Evolutionary conservation across 2,329 filamentous ascomycete species (phyloP).

Genomic region (Colletotrichum tabaci): DNA sequence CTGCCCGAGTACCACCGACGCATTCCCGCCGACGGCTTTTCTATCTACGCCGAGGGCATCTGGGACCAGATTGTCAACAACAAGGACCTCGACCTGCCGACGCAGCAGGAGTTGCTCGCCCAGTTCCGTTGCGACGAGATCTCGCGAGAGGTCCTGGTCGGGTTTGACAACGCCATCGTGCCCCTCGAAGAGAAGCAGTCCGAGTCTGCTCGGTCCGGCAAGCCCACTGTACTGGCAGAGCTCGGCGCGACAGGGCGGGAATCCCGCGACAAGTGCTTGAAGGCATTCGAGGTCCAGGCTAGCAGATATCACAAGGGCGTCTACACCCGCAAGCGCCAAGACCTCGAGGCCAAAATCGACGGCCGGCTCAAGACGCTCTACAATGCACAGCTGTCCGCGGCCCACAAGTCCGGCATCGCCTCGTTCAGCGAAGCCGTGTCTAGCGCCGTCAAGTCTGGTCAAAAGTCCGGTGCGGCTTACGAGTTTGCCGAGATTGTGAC

Average conservation of each 20-base stretch:
- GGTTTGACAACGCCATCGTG: constrained; percentile 84
- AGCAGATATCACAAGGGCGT: constrained; percentile 98
- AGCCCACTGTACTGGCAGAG: constrained; percentile 78
- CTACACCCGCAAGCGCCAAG: constrained; percentile 86
- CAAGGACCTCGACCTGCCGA: constrained; percentile 96
- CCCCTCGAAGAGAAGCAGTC: constrained; percentile 91
- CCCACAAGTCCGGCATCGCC: constrained; percentile 88
- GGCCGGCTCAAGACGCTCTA: constrained; percentile 90
- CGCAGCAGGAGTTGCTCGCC: constrained; percentile 95
- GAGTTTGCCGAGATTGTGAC: constrained; percentile 97
- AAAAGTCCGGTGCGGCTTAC: constrained; percentile 91
- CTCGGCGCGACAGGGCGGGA: constrained; percentile 81
- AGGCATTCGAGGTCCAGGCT: constrained; percentile 90
- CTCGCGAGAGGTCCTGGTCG: constrained; percentile 85
- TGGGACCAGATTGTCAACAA: constrained; percentile 99
- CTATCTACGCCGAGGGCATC: constrained; percentile 91
- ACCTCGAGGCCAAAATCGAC: constrained; percentile 90
- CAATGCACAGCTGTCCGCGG: constrained; percentile 87
- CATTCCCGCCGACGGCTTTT: constrained; percentile 97
- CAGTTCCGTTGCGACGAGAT: constrained; percentile 99
- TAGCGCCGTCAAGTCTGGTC: constrained; percentile 88
- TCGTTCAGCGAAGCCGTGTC: constrained; percentile 91
- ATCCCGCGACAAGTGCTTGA: constrained; percentile 81
- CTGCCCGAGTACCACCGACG: constrained; percentile 94
- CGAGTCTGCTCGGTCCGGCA: constrained; percentile 80